Evolutionary conservation across 2,329 filamentous ascomycete species (phyloP), one percentile per base, ranked within the genome.

Genomic region (Annulohypoxylon truncatum): DNA sequence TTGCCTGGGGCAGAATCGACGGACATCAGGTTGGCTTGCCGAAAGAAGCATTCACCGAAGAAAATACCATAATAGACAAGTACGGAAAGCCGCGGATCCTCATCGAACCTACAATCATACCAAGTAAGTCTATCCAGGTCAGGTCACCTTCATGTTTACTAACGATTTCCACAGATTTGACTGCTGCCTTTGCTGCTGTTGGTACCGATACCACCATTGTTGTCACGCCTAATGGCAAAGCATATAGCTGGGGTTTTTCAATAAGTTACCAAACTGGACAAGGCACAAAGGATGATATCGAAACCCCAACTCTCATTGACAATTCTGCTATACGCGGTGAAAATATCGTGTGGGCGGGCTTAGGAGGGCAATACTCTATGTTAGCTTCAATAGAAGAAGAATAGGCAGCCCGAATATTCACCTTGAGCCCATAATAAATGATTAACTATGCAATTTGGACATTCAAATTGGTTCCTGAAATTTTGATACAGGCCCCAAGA

Each of bases 181-280:
- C 52, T 13, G 65, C 12, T 58, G 66, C 62, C 7, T 64, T 73
- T 10, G 66, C 76, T 1, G 88, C 90, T 31, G 82, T 88, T 13
- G 89, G 90, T 50, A 88, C 88, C 1, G 92, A 96, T 72, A 92
- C 93, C 79, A 91, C 85, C 72, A 88, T 96, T 67, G 90, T 89
- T 46, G 84, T 96, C 72, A 88, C 88, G 68, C 83, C 83, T 50
- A 86, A 92, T 38, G 92, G 92, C 67, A 88, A 89, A 73, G 90
- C 89, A 12, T 94, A 89, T 79, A 88, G 88, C 1, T 96, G 92
- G 91, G 93, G 93, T 8, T 95, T 96, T 82, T 91, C 88, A 3
- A 88, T 87, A 63, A 92, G 90, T 74, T 94, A 92, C 77, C 92
- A 94, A 79, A 94, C 92, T 4, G 93, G 92, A 5, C 89, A 90